phyloP scores from a whole-genome alignment of 1,284 basidiomycete genomes.

The Thecaphora thlaspeos region DNA sequence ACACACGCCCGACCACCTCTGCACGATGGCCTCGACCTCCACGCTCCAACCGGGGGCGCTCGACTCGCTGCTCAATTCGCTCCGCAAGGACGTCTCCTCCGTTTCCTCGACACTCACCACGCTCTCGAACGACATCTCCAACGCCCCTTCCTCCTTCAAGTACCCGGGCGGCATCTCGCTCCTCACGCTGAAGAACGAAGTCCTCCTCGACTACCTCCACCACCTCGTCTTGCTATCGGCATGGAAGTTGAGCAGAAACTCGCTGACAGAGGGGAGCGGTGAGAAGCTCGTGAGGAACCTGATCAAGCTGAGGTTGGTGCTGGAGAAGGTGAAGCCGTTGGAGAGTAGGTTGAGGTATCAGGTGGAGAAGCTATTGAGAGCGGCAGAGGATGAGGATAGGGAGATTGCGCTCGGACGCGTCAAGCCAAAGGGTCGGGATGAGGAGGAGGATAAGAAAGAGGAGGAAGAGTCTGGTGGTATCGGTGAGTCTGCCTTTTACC shows the following conservation, averaged over 20 bases:
- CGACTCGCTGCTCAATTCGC: too few relatives aligned
- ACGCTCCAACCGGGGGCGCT: constrained; percentile 11
- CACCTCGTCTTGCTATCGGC: constrained; percentile 68
- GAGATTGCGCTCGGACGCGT: constrained; percentile 20
- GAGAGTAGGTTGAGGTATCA: constrained; percentile 89
- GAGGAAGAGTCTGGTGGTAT: constrained; percentile 65
- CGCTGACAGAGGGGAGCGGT: constrained; percentile 15
- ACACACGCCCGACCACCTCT: too few relatives aligned
- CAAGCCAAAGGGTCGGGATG: constrained; percentile 4
- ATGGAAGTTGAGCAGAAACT: constrained; percentile 35
- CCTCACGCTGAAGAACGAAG: constrained; percentile 80
- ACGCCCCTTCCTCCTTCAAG: constrained; percentile 14
- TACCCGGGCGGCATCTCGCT: constrained; percentile 76
- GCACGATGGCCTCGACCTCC: constrained; percentile 14
- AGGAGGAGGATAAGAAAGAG: constrained; percentile 60
- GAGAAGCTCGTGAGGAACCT: constrained; percentile 36
- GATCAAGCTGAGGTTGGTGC: constrained; percentile 41
- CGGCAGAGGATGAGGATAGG: constrained; percentile 38
- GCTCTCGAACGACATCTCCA: constrained; percentile 17
- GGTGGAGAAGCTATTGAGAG: constrained; percentile 72
- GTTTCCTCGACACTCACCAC: constrained; percentile 20
- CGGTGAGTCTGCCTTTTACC: constrained; percentile 62
- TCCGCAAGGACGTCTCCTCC: too few relatives aligned
- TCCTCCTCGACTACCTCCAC: constrained; percentile 83
- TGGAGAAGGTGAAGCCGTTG: constrained; percentile 63